These are phyloP conservation scores for Trichosporon sp. DNA, from an alignment of 1,284 basidiomycete species.

Conservation along the genomic window DNA sequence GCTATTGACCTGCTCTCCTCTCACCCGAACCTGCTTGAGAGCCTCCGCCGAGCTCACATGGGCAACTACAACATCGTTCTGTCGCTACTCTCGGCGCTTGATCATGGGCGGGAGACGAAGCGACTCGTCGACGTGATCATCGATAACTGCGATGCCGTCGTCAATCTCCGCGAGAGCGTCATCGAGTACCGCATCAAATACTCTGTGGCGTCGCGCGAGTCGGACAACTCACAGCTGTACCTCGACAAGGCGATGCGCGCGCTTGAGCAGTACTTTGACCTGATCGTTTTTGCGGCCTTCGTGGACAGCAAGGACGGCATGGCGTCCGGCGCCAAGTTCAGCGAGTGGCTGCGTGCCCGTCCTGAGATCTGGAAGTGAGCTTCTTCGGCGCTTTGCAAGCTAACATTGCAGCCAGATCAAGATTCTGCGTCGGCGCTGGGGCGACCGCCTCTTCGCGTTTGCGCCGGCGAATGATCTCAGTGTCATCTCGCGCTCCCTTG, in stretches of 20 bases:
- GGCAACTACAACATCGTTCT: slow-evolving; percentile 87
- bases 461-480: slow-evolving; percentile 80
- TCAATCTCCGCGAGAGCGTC: slow-evolving; percentile 84
- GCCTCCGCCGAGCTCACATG: slow-evolving; percentile 75
- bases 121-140: slow-evolving; percentile 80
- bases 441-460: slow-evolving; percentile 77
- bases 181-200: slow-evolving; percentile 76
- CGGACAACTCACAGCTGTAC: slow-evolving; percentile 52
- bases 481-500: slow-evolving; percentile 43
- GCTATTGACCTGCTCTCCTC: slow-evolving; percentile 77
- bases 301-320: slow-evolving; percentile 65
- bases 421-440: slow-evolving; percentile 71
- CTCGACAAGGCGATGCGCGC: slow-evolving; percentile 52
- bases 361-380: slow-evolving; percentile 91
- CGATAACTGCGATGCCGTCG: slow-evolving; percentile 83
- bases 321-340: slow-evolving; percentile 68
- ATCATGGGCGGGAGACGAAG: slow-evolving; percentile 76
- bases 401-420: slow-evolving; percentile 65
- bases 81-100: slow-evolving; percentile 80
- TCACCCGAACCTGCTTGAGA: slow-evolving; percentile 74
- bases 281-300: slow-evolving; percentile 90
- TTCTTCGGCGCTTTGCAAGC: slow-evolving; percentile 5
- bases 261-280: slow-evolving; percentile 72
- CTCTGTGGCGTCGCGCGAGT: slow-evolving; percentile 70
- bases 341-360: slow-evolving; percentile 79